Percentiles rank a stretch among this genome's conserved stretches.
These are phyloP conservation scores for Posidonia oceanica DNA, from an alignment of 116 monocot genomes.

Conservation along the genomic window DNA sequence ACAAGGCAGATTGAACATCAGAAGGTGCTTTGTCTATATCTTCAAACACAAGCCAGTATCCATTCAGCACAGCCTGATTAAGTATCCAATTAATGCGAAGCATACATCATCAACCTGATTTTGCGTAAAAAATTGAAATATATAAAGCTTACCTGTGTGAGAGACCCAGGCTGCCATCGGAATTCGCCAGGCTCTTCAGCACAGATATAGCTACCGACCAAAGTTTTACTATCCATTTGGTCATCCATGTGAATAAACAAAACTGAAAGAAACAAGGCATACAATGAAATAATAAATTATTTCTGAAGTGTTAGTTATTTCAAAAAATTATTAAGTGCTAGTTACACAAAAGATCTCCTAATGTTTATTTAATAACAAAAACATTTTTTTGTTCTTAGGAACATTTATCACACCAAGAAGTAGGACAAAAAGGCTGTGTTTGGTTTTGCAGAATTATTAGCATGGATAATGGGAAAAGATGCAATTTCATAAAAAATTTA, in stretches of 20 bases:
- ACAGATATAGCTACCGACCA: conserved; percentile 79
- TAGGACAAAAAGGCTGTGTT: too few relatives aligned
- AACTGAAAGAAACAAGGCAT: conserved; percentile 32
- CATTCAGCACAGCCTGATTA: conserved; percentile 66
- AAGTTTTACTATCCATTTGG: conserved; percentile 88
- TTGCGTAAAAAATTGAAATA: neutral
- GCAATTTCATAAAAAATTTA: too few relatives aligned
- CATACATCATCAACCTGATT: neutral
- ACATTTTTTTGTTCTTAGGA: too few relatives aligned
- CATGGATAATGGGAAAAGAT: too few relatives aligned
- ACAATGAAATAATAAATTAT: neutral
- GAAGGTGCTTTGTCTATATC: conserved; percentile 93
- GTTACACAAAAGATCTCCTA: too few relatives aligned
- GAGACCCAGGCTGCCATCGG: conserved; percentile 91
- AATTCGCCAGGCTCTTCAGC: conserved; percentile 92
- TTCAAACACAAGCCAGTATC: conserved; percentile 94
- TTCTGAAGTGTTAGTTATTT: neutral
- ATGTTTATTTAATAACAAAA: too few relatives aligned
- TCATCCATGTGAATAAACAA: conserved; percentile 95
- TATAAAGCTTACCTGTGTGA: conserved; percentile 59
- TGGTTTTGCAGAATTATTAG: too few relatives aligned
- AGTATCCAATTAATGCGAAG: neutral
- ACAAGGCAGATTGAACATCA: conserved; percentile 79
- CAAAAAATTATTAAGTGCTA: too few relatives aligned
- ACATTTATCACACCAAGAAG: too few relatives aligned